A percentile compares a stretch with the other conserved stretches of the same genome.
Evolutionary conservation across 2,329 filamentous ascomycete genomes (phyloP).

Genomic region (Aspergillus ochraceoroseus): DNA sequence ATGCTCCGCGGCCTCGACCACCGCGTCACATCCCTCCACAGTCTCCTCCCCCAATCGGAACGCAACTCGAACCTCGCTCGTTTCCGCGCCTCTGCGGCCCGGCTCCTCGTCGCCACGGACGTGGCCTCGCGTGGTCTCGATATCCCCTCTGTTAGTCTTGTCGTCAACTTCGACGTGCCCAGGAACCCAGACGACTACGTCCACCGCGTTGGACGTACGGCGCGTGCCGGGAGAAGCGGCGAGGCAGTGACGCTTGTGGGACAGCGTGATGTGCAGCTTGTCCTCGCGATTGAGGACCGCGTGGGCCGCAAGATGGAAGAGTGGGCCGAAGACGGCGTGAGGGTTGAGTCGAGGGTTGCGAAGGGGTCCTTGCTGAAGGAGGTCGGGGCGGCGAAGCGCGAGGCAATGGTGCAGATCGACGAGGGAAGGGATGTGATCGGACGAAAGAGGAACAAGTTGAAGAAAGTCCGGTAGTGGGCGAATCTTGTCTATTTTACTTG

Average conservation of each 20-base stretch:
- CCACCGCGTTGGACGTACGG: slow-evolving; percentile 90
- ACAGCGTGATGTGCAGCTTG: slow-evolving; percentile 83
- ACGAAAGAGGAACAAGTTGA: slow-evolving; percentile 57
- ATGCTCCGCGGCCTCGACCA: slow-evolving; percentile 80
- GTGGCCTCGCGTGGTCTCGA: slow-evolving; percentile 92
- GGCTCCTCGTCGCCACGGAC: slow-evolving; percentile 90
- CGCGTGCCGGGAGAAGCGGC: slow-evolving; percentile 79
- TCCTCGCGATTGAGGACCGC: slow-evolving; percentile 82
- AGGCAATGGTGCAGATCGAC: slow-evolving; percentile 85
- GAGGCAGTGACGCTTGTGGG: slow-evolving; percentile 84
- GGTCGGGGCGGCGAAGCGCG: slow-evolving; percentile 92
- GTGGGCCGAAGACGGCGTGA: slow-evolving; percentile 88
- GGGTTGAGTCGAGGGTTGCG: slow-evolving; percentile 83
- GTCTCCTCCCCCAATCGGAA: slow-evolving; percentile 75
- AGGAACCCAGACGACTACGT: slow-evolving; percentile 98
- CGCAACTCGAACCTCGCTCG: slow-evolving; percentile 81
- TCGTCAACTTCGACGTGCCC: slow-evolving; percentile 93
- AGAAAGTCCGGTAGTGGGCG: slow-evolving; percentile 38
- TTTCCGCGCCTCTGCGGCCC: slow-evolving; percentile 82
- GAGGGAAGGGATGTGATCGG: slow-evolving; percentile 86
- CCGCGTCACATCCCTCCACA: slow-evolving; percentile 87
- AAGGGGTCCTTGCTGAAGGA: slow-evolving; percentile 73
- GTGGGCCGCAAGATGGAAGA: slow-evolving; percentile 73
- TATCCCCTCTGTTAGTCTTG: slow-evolving; percentile 83
- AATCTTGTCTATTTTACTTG: slow-evolving; percentile 12